A percentile compares a stretch with the other conserved stretches of the same genome.
These are phyloP conservation scores for Lippia alba DNA, from an alignment of 305 asterid genomes.

Conservation along the genomic window DNA sequence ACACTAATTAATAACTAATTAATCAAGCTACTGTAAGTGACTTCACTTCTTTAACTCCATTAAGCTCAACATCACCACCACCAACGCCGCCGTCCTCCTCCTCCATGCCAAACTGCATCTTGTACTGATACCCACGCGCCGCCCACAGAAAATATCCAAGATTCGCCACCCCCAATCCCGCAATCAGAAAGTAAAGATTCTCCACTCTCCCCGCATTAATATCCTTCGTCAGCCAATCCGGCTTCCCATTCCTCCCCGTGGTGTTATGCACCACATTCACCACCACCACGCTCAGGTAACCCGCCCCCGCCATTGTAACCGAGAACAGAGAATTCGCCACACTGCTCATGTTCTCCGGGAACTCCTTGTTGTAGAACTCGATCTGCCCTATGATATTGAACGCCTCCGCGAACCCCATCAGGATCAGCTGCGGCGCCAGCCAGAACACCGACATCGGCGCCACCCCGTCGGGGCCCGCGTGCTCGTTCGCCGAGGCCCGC, in stretches of 20 bases:
- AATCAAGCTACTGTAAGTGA: background rate
- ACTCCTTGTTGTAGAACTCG: slow-evolving; percentile 86
- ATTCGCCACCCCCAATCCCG: slow-evolving; percentile 70
- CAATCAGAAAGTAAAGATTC: slow-evolving; percentile 65
- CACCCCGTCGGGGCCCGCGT: slow-evolving; percentile 41
- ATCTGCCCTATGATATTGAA: slow-evolving; percentile 83
- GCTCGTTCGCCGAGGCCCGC: slow-evolving; percentile 43
- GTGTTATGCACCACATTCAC: slow-evolving; percentile 72
- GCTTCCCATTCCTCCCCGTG: slow-evolving; percentile 55
- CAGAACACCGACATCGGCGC: slow-evolving; percentile 73
- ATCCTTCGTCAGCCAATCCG: slow-evolving; percentile 80
- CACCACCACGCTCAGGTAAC: slow-evolving; percentile 57
- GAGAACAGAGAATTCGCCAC: slow-evolving; percentile 84
- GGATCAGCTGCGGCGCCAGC: slow-evolving; percentile 84
- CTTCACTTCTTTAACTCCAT: slow-evolving; percentile 40
- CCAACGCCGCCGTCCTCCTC: slow-evolving; percentile 29
- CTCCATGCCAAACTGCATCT: slow-evolving; percentile 47
- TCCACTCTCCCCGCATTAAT: slow-evolving; percentile 67
- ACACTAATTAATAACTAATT: background rate
- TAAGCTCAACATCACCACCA: slow-evolving; percentile 50
- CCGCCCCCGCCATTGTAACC: slow-evolving; percentile 65
- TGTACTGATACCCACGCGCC: slow-evolving; percentile 64
- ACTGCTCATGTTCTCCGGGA: slow-evolving; percentile 82
- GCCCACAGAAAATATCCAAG: slow-evolving; percentile 58
- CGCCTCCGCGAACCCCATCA: slow-evolving; percentile 93